These are phyloP conservation scores for Imleria badia DNA, from an alignment of 768 basidiomycete genomes.

Conservation along the genomic window DNA sequence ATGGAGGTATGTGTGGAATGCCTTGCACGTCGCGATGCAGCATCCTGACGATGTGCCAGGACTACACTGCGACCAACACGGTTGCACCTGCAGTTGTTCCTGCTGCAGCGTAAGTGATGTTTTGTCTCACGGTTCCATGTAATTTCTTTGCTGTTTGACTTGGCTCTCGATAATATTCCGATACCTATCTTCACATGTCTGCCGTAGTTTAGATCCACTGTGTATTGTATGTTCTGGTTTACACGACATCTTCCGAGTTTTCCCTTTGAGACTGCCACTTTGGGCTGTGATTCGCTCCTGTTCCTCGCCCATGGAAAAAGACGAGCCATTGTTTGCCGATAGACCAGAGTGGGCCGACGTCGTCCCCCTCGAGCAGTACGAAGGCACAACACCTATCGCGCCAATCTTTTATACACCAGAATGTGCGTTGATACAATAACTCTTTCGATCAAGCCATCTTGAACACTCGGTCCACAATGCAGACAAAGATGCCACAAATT, in stretches of 20 bases:
- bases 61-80: conserved; percentile 61
- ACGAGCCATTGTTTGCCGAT: conserved; percentile 48
- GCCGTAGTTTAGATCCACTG: conserved; percentile 19
- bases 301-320: conserved; percentile 12
- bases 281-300: not conserved
- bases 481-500: conserved; percentile 94
- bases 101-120: conserved; percentile 29
- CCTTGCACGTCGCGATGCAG: not conserved
- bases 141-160: conserved; percentile 6
- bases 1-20: conserved; percentile 73
- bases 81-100: conserved; percentile 48
- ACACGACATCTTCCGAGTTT: not conserved
- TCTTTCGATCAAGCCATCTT: conserved; percentile 1
- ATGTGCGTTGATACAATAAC: conserved; percentile 55
- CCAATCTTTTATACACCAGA: conserved; percentile 89
- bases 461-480: conserved; percentile 7
- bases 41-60: conserved; percentile 39
- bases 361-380: conserved; percentile 76
- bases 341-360: conserved; percentile 81
- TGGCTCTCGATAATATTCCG: conserved; percentile 16
- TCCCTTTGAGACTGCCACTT: not conserved
- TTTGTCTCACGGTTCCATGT: conserved; percentile 5
- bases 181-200: conserved; percentile 21
- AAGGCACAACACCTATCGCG: conserved; percentile 74
- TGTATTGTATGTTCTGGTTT: conserved; percentile 23